A percentile compares a stretch with the other conserved stretches of the same genome.
phyloP scores from a whole-genome alignment of 2,329 filamentous ascomycete genomes.

The Epicoccum nigrum region DNA sequence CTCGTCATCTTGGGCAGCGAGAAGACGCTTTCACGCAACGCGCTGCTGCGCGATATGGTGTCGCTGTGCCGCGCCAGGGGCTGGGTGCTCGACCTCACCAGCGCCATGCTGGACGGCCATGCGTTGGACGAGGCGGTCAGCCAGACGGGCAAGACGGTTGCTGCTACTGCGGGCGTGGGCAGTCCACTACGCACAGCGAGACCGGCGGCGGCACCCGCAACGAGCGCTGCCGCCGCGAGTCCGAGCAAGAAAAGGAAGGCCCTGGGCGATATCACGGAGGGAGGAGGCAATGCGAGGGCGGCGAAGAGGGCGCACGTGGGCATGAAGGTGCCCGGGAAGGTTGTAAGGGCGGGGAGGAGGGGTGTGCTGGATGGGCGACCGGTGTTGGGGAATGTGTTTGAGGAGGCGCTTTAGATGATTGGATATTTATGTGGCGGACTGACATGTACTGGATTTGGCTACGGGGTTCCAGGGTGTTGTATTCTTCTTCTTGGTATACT shows the following conservation, averaged over 20 bases:
- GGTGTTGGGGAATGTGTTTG: constrained; percentile 77
- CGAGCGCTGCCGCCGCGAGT: constrained; percentile 27
- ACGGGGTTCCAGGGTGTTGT: too few relatives aligned
- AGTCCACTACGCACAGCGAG: background rate
- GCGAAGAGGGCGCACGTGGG: constrained; percentile 32
- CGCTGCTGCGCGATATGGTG: constrained; percentile 79
- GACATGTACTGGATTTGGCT: too few relatives aligned
- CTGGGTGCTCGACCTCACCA: constrained; percentile 80
- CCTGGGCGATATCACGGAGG: constrained; percentile 32
- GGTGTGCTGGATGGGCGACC: constrained; percentile 69
- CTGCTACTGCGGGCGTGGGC: constrained; percentile 1
- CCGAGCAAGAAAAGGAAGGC: constrained; percentile 43
- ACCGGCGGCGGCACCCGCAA: too few relatives aligned
- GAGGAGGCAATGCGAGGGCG: constrained; percentile 18
- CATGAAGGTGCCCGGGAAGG: constrained; percentile 62
- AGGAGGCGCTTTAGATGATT: constrained; percentile 55
- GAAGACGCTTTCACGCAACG: constrained; percentile 71
- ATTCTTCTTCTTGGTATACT: too few relatives aligned
- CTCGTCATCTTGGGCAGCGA: constrained; percentile 85
- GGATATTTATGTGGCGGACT: too few relatives aligned
- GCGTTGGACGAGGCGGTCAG: constrained; percentile 65
- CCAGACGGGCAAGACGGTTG: constrained; percentile 32
- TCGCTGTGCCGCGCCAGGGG: constrained; percentile 73
- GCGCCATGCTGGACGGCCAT: constrained; percentile 69
- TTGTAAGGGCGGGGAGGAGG: constrained; percentile 61